Conservation (phyloP, 2,329 filamentous ascomycete genomes). For the Hypoxylon sp. region DNA sequence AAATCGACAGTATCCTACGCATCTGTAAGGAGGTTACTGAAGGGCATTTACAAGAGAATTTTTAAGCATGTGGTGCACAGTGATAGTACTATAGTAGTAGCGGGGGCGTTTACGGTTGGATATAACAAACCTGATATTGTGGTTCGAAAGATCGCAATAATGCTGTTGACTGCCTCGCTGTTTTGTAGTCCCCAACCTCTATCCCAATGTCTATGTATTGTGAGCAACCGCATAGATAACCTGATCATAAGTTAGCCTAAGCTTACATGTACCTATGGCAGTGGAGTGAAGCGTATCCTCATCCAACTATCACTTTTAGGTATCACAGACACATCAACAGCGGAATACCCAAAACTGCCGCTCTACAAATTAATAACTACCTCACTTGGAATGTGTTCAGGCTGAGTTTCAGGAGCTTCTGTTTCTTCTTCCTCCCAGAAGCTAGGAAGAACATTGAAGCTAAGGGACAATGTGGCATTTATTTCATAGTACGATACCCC, state of each 20-base stretch:
- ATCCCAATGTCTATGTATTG: background rate
- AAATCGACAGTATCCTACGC: slow-evolving; percentile 45
- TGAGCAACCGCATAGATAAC: background rate
- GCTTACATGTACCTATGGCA: background rate
- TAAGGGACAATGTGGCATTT: background rate
- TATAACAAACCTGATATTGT: background rate
- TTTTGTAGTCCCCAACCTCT: background rate
- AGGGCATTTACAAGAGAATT: slow-evolving; percentile 11
- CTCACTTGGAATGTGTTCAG: background rate
- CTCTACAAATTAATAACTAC: too few species aligned
- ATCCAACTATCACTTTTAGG: background rate
- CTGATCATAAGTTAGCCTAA: background rate
- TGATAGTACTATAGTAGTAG: too few species aligned
- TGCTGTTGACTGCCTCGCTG: slow-evolving; percentile 4
- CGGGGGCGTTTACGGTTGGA: background rate
- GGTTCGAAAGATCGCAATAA: background rate
- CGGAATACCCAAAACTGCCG: too few species aligned
- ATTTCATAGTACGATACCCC: background rate
- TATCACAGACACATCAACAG: background rate
- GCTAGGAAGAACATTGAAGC: background rate
- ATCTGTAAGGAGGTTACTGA: slow-evolving; percentile 45
- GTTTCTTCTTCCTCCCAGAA: background rate
- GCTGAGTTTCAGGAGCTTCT: background rate
- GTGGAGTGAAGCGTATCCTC: background rate
- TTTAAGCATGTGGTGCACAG: background rate